Conservation (phyloP, 441 rosid species). For the Jatropha multifida region DNA sequence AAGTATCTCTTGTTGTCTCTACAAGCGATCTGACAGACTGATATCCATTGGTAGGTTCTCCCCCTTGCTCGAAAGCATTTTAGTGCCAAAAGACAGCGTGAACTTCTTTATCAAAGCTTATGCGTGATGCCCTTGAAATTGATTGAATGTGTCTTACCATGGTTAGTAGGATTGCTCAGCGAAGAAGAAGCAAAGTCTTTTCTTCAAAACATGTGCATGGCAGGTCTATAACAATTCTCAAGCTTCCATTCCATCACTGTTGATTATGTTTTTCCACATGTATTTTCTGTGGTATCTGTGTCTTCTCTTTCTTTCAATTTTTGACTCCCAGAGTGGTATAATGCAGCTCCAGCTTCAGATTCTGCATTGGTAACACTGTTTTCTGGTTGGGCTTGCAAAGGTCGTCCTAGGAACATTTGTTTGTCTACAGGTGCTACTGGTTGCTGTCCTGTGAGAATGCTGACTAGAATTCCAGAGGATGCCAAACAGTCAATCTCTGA, state of each 20-base stretch:
- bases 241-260: constrained; percentile 5
- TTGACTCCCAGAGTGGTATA: constrained; percentile 25
- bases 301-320: constrained; percentile 21
- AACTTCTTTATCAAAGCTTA: constrained; percentile 71
- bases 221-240: constrained; percentile 45
- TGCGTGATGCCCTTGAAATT: constrained; percentile 80
- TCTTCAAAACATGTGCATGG: constrained; percentile 64
- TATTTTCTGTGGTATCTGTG: constrained; percentile 7
- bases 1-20: background rate
- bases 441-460: constrained; percentile 47
- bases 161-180: constrained; percentile 59
- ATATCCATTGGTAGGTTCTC: constrained; percentile 50
- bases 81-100: constrained; percentile 63
- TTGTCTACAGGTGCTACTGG: constrained; percentile 48
- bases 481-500: constrained; percentile 26
- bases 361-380: constrained; percentile 67
- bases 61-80: constrained; percentile 80
- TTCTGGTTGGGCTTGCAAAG: constrained; percentile 82
- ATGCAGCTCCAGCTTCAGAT: constrained; percentile 69
- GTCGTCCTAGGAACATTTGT: constrained; percentile 44
- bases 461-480: constrained; percentile 29
- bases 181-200: constrained; percentile 61
- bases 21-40: constrained; percentile 15
- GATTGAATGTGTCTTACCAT: constrained; percentile 72
- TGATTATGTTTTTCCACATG: background rate